Base-by-base conservation (phyloP, 305 asterid species). In the Plantago rigida region DNA sequence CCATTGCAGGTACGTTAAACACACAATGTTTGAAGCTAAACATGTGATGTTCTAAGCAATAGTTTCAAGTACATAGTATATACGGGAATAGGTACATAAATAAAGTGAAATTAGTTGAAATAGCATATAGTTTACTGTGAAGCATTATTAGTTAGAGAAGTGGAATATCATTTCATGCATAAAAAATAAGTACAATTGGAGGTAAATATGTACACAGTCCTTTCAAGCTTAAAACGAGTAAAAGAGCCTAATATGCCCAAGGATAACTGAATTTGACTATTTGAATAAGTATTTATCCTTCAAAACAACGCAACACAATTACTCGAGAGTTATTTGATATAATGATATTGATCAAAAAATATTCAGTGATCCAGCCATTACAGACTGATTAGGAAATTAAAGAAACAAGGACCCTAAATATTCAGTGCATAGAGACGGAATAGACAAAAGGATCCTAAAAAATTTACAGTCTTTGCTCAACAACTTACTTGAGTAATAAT, bases 401-500 rank as follows among this genome's bases (percentile, higher is more conserved):
- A 53, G 19, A 41, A 26, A 24, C 13, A 3, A 57, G 53, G 19
- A 57, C 51, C 47, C 12, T 19, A 56, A 24, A 17, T 17, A 17
- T 17, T 17, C 19, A 17, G 26, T 22, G 26, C 26, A 1, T 22
- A 22, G 2, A 22, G 26, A 51, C 15, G 52, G 46, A 62, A 17
- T 12, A 0, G 3, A n/a, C 14, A 13, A 59, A 44, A 41, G 22
- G 9, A 26, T n/a, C 6, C 12, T 15, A 6, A 22, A 15, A 14
- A 34, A 13, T 1, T 5, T 22, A 9, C 49, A 7, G 9, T 54
- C 10, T 6, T 65, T 41, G 52, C 46, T 52, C 62, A 52, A 61
- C 56, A 11, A 76, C 99, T 81, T 82, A 92, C 99, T 92, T 92
- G 82, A 92, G 90, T 70, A 92, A 42, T 75, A 92, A 71, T 63